Base-by-base conservation (phyloP, 1,284 basidiomycete genomes). In the Leccinum cinnamomeum region DNA sequence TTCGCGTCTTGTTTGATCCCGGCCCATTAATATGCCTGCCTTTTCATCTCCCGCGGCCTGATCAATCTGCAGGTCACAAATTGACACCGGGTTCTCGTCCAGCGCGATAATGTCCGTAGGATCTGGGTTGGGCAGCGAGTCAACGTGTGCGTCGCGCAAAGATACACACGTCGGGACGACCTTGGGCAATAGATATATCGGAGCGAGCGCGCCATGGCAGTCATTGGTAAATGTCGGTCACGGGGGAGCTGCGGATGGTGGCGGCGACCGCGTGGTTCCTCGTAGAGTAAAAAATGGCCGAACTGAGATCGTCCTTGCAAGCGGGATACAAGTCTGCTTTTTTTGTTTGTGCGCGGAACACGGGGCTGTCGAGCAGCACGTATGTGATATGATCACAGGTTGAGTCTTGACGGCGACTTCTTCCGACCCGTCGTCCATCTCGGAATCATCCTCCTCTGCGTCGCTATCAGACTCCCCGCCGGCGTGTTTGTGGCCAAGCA, bases 221-320 rank as follows among this genome's bases (percentile, higher is more conserved):
- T 97, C 94, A 71, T 93, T 93, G 91, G 74, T 94, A 94, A 65
- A 97, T 91, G 74, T 97, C 94, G 68, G 96, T 87, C 69, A 89
- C 87, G 2, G 93, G 91, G 80, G 82, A 83, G 64, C 93, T 86
- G 64, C 92, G 88, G 66, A 96, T 88, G 16, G 93, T 91, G 60
- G 93, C 90, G 35, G 94, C 93, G 66, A 97, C 94, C 60, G 94
- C 93, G 77, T 97, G 94, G 72, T 97, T 97, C 94, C 94, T 96
- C 25, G 94, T 95, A 60, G 94, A 96, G 78, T 97, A 96, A 82
- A 96, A 97, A 75, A 96, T 96, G 44, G 94, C 94, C 16, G 94
- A 96, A 69, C 90, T 92, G 62, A 97, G 82, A 75, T 97, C 94
- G 75, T 96, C 94, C 94, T 96, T 97, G 70, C 94, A 91, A 70